Evolutionary conservation across 2,329 filamentous ascomycete species (phyloP), one percentile per base, ranked within the genome.

Genomic region (Dendryphion nanum): DNA sequence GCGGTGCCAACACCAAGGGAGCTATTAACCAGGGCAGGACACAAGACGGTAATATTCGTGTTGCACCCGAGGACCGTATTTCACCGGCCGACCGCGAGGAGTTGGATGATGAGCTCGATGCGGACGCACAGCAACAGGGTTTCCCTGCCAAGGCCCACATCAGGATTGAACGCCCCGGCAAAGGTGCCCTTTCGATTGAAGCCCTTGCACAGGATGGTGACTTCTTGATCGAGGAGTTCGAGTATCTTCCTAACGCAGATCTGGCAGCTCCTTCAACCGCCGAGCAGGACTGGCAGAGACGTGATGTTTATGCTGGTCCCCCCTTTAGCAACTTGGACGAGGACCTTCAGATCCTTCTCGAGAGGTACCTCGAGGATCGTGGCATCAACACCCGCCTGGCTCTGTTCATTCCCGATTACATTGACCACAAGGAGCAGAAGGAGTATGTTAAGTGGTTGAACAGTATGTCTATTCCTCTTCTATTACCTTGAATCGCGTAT

Each of bases 401-500:
- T 37, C 73, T 90, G 52, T 96, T 97, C 69, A 84, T 95, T 30
- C 89, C 90, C 24, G 90, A 97, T 67, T 98, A 95, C 73, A 90
- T 97, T 61, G 89, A 97, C 65, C 81, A 86, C 71, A 98, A 98
- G 83, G 93, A 98, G 81, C 91, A 97, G 81, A 86, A 83, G 72
- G 93, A 98, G 78, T 98, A 98, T 70, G 74, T 94, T 45, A 74
- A 78, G 51, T 98, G 94, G 93, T 74, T 98, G 67, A 79, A 82
- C 68, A 81, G 57, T 63, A 50, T 52, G 59, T 61, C 13, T n/a
- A 5, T 8, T 15, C 16, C 8, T 30, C 8, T 3, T 33, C 10
- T 12, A 10, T 13, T 33, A 18, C 17, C 6, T 20, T 20, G 10
- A 17, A 2, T 3, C 23, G 29, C 29, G 29, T 13, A 2, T 16